Conservation (phyloP, 2,329 filamentous ascomycete species). For the Byssothecium circinans region DNA sequence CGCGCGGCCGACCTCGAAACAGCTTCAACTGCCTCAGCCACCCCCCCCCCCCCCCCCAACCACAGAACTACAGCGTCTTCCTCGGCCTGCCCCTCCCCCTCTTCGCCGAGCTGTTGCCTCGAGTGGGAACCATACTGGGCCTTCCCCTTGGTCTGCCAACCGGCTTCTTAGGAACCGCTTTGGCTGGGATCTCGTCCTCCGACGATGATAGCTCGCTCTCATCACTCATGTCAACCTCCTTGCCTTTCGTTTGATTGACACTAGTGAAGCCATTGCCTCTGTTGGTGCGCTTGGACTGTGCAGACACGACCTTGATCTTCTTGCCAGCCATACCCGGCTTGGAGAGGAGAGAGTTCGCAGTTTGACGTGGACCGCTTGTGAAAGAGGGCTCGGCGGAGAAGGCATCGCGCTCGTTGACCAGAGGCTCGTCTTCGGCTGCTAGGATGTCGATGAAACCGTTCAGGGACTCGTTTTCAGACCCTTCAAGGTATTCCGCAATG, state of each 20-base stretch:
- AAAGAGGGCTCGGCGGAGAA: background rate
- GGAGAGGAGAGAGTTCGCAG: conserved; percentile 32
- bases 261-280: conserved; percentile 18
- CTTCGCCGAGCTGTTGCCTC: conserved; percentile 24
- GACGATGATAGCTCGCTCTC: conserved; percentile 18
- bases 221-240: conserved; percentile 22
- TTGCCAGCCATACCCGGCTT: conserved; percentile 34
- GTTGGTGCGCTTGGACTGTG: conserved; percentile 22
- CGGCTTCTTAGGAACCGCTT: conserved; percentile 16
- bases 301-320: conserved; percentile 40
- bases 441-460: conserved; percentile 33
- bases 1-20: no score
- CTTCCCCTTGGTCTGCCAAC: conserved; percentile 22
- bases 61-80: conserved; percentile 24
- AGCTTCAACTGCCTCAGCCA: no score
- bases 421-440: conserved; percentile 22
- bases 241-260: conserved; percentile 19
- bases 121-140: conserved; percentile 24
- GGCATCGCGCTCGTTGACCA: conserved; percentile 10
- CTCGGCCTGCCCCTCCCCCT: conserved; percentile 29
- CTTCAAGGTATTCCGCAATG: conserved; percentile 34
- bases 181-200: conserved; percentile 39
- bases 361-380: conserved; percentile 16
- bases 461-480: conserved; percentile 22
- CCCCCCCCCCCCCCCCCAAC: no score